A percentile compares a stretch with the other conserved stretches of the same genome.
Conservation (phyloP, 1,284 basidiomycete species). For the Cutaneotrichosporon sp. region DNA sequence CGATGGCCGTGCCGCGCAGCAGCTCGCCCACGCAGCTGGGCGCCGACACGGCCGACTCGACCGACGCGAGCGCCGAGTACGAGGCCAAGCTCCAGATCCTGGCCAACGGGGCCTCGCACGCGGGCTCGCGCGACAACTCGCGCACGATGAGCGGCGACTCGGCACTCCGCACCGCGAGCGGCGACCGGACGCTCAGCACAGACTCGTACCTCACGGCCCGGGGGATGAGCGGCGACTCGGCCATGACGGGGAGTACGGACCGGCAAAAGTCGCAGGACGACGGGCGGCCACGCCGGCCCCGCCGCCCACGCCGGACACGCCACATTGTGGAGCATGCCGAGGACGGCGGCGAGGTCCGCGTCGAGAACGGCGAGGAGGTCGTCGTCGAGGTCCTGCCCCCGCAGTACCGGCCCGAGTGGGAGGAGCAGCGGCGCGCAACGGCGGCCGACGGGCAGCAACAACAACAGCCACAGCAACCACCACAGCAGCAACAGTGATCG, state of each 20-base stretch:
- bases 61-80: not conserved
- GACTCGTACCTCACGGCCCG: not conserved
- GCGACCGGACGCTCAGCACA: not conserved
- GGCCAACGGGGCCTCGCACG: not conserved
- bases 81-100: not conserved
- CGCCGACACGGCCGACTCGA: not conserved
- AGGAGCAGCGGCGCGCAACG: not conserved
- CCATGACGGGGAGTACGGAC: not conserved
- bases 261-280: not conserved
- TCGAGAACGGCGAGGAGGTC: not conserved
- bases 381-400: slow-evolving; percentile 6
- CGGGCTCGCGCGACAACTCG: not conserved
- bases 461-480: no score
- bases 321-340: slow-evolving; percentile 2
- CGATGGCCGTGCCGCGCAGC: not conserved
- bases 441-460: no score
- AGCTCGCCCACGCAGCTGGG: not conserved
- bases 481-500: no score
- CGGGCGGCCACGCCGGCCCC: not conserved
- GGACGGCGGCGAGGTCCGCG: not conserved
- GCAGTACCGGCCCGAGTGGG: slow-evolving; percentile 3
- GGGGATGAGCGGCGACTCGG: not conserved
- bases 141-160: not conserved
- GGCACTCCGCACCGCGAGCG: not conserved
- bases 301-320: not conserved